Base-by-base conservation (phyloP, 2,329 filamentous ascomycete species). In the Diaporthe sp. region DNA sequence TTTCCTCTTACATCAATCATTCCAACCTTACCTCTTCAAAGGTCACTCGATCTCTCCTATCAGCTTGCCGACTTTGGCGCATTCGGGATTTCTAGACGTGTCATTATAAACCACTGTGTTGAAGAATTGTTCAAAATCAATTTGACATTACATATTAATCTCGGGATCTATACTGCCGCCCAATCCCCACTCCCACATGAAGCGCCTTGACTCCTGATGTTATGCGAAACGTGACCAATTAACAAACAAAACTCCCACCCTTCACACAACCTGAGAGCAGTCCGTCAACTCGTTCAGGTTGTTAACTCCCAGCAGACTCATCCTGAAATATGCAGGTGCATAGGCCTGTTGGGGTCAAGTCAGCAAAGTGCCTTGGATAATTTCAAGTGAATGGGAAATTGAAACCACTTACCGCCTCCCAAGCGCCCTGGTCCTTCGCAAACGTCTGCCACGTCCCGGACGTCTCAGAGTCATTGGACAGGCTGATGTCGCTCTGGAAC, bases 241-340 rank as follows among this genome's bases (percentile, higher is more conserved):
- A n/a, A 4, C 1, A 22, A 19, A n/a, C 1, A 22, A 39, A 15
- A 19, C 13, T 4, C 6, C 12, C 25, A 19, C 28, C 10, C 12
- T 25, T 22, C 28, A 53, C 4, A 67, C 10, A 3, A 88, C 88
- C 78, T 87, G 86, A 13, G 88, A 89, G 84, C 89, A 91, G 77
- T 91, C 89, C 22, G 85, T 88, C 58, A 91, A 82, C 31, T 84
- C 80, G 80, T 91, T 90, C 80, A 91, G 88, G 79, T 90, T 90
- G 79, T 88, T 85, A 19, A 91, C 88, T 4, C 89, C 90, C 15
- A 91, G 85, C 3, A 91, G 82, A 44, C 86, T 88, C 51, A 91
- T 83, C 31, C 89, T 87, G 60, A 90, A 84, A 78, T 91, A 91
- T 17, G 87, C 89, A 49, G 84, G 83, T 2, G 88, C 85, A 73